A percentile compares a stretch with the other conserved stretches of the same genome.
Conservation (phyloP, 768 basidiomycete species). For the Auricularia sp. region DNA sequence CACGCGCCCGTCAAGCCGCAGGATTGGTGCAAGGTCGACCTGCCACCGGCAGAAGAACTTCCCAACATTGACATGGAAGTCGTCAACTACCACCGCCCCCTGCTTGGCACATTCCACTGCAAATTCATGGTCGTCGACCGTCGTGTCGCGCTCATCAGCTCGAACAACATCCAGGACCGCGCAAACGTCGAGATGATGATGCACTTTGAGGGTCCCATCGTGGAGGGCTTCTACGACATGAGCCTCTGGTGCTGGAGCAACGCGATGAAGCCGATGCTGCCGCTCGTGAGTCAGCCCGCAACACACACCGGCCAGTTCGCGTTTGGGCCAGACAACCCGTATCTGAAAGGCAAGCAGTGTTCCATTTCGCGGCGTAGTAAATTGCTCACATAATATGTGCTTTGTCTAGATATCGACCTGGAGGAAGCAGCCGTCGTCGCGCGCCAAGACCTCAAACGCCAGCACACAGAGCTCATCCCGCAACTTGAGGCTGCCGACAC, state of each 20-base stretch:
- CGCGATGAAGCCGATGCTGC: constrained; percentile 35
- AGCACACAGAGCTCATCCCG: constrained; percentile 17
- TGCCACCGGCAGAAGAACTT: constrained; percentile 47
- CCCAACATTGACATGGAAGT: constrained; percentile 53
- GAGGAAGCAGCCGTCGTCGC: constrained; percentile 31
- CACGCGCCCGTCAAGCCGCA: constrained; percentile 38
- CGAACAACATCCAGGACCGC: constrained; percentile 59
- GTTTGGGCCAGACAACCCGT: constrained; percentile 27
- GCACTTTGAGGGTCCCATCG: constrained; percentile 58
- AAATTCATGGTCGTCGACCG: constrained; percentile 64
- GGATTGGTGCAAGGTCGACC: constrained; percentile 38
- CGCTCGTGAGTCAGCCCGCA: constrained; percentile 27
- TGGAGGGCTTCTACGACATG: constrained; percentile 60
- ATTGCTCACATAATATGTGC: constrained; percentile 8
- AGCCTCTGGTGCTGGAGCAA: constrained; percentile 54
- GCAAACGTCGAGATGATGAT: constrained; percentile 52
- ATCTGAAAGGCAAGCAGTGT: constrained; percentile 13
- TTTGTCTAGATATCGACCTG: constrained; percentile 25
- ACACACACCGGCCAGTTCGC: constrained; percentile 28
- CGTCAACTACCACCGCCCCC: constrained; percentile 44
- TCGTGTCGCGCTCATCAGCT: constrained; percentile 53
- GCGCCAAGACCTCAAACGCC: constrained; percentile 21
- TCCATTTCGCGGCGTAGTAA: constrained; percentile 1
- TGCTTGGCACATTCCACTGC: constrained; percentile 61
- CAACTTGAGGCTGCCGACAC: neutral